Conservation (phyloP, 805 yeast genomes). For the Myxozyma monticola region DNA sequence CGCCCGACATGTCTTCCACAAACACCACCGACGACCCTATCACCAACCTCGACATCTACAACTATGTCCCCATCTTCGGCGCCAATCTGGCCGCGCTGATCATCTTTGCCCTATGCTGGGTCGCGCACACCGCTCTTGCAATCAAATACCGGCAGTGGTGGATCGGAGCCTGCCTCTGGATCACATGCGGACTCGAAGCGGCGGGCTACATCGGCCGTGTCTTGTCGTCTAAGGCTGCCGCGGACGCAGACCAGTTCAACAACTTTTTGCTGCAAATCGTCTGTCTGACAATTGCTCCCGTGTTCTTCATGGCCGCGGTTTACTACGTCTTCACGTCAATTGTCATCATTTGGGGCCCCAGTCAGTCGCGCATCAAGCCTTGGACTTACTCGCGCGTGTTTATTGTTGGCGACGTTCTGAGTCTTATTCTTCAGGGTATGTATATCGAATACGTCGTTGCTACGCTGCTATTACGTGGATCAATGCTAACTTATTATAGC, state of each 20-base stretch:
- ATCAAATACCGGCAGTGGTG: slow-evolving; percentile 58
- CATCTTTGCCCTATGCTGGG: slow-evolving; percentile 52
- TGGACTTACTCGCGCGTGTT: slow-evolving; percentile 64
- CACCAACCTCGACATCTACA: slow-evolving; percentile 12
- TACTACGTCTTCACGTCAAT: slow-evolving; percentile 71
- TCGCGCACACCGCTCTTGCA: slow-evolving; percentile 47
- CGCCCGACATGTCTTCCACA: too few relatives aligned
- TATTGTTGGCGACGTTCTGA: slow-evolving; percentile 61
- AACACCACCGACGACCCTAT: neutral
- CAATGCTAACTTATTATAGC: neutral
- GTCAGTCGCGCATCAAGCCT: slow-evolving; percentile 52
- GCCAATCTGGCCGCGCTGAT: slow-evolving; percentile 61
- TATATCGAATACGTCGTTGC: neutral
- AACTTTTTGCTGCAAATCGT: slow-evolving; percentile 64
- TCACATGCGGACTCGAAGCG: slow-evolving; percentile 55
- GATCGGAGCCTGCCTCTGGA: slow-evolving; percentile 58
- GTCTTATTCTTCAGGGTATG: slow-evolving; percentile 57
- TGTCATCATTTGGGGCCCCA: slow-evolving; percentile 59
- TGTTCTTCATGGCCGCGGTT: slow-evolving; percentile 80
- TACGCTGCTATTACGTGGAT: neutral
- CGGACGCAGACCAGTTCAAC: slow-evolving; percentile 37
- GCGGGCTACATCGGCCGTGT: slow-evolving; percentile 68
- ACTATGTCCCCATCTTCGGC: slow-evolving; percentile 48
- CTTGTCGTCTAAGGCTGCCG: slow-evolving; percentile 41
- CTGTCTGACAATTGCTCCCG: slow-evolving; percentile 75